phyloP scores from a whole-genome alignment of 148 eudicot species.

The Camellia sinensis region DNA sequence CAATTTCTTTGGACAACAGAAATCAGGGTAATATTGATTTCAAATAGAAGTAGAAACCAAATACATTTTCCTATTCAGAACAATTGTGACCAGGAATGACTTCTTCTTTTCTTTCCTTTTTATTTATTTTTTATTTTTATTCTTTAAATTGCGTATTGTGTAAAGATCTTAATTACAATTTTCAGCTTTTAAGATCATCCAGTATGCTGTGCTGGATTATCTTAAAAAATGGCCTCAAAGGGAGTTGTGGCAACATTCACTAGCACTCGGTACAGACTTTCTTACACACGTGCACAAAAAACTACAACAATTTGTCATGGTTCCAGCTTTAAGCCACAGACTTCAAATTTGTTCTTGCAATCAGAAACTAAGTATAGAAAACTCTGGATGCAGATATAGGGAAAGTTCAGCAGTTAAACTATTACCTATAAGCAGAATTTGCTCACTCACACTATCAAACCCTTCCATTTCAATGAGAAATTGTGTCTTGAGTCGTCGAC shows the following conservation, averaged over 20 bases:
- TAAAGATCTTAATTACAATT: neutral
- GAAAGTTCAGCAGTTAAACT: neutral
- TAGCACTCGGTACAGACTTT: neutral
- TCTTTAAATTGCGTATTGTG: neutral
- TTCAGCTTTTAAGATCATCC: neutral
- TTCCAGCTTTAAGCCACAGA: neutral
- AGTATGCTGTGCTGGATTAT: neutral
- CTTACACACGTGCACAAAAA: neutral
- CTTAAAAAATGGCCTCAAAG: neutral
- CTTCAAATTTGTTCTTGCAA: neutral
- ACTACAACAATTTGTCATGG: neutral
- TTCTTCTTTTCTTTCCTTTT: neutral
- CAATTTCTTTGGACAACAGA: neutral
- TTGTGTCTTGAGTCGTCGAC: conserved; percentile 95
- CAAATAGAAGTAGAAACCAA: neutral
- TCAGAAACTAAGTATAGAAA: neutral
- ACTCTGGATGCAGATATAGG: neutral
- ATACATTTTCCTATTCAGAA: neutral
- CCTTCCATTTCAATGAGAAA: conserved; percentile 99
- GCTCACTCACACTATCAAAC: conserved; percentile 86
- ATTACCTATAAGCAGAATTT: conserved; percentile 89
- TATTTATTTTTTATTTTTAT: neutral
- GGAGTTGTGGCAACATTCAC: neutral
- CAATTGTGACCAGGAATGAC: neutral
- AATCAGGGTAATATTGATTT: neutral